phyloP scores from a whole-genome alignment of 1,284 basidiomycete genomes.

The Agaricales sp. region DNA sequence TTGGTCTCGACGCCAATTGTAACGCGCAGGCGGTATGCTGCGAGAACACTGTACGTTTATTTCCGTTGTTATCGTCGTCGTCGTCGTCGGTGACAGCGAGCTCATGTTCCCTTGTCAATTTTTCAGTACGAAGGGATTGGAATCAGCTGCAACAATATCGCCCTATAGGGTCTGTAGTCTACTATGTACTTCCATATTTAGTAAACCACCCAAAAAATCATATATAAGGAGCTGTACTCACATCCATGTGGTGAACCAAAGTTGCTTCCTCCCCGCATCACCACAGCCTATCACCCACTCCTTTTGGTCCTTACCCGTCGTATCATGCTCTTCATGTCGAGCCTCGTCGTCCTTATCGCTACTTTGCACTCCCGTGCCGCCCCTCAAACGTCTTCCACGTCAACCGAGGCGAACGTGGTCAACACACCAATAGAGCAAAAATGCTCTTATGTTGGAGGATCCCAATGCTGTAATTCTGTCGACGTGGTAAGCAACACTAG shows the following conservation, averaged over 20 bases:
- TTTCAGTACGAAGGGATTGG: neutral
- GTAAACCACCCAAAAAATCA: neutral
- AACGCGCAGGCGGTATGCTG: neutral
- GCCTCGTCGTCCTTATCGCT: neutral
- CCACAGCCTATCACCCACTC: neutral
- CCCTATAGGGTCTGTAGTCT: neutral
- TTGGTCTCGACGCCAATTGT: neutral
- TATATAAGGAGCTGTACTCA: neutral
- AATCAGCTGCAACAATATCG: slow-evolving; percentile 2
- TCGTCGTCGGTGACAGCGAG: neutral
- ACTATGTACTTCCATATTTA: neutral
- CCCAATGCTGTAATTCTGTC: neutral
- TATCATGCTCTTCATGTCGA: neutral
- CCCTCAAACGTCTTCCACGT: neutral
- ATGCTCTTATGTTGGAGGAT: slow-evolving; percentile 1
- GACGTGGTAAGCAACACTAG: neutral
- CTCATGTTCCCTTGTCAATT: neutral
- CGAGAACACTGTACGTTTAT: neutral
- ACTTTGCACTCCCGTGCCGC: neutral
- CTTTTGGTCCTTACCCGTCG: neutral
- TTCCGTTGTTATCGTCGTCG: neutral
- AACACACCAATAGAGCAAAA: neutral
- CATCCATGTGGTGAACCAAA: neutral
- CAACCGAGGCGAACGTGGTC: neutral
- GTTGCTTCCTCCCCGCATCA: neutral